Conservation (phyloP, 192 early-diverging fungal species). For the Piromyces finnis region DNA sequence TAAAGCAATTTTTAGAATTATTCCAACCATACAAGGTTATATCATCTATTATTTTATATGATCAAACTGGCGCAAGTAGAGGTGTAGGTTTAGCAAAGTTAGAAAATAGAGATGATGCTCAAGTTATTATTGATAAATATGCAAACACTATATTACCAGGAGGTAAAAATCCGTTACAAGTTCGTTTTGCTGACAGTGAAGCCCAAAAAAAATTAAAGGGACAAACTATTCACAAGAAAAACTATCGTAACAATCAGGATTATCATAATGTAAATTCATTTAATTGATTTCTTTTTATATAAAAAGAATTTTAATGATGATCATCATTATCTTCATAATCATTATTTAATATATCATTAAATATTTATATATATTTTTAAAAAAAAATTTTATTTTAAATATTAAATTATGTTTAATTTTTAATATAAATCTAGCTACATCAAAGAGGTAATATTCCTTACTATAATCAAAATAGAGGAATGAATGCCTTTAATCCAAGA, state of each 20-base stretch:
- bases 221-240: background rate
- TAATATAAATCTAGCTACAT: background rate
- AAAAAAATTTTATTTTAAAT: too few relatives aligned
- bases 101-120: conserved; percentile 47
- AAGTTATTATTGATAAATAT: conserved; percentile 43
- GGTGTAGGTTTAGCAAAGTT: conserved; percentile 72
- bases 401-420: too few relatives aligned
- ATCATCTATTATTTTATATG: conserved; percentile 56
- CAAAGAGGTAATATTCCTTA: background rate
- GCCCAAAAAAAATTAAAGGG: conserved; percentile 62
- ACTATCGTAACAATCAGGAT: background rate
- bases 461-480: background rate
- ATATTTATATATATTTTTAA: too few relatives aligned
- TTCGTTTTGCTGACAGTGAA: conserved; percentile 60
- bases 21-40: conserved; percentile 45
- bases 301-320: too few relatives aligned
- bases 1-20: conserved; percentile 32
- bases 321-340: too few relatives aligned
- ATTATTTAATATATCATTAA: too few relatives aligned
- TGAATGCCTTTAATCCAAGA: background rate
- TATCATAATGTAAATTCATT: background rate
- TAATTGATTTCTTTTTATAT: background rate
- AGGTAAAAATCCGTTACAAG: conserved; percentile 41
- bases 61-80: conserved; percentile 41
- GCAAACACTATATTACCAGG: conserved; percentile 39